These are phyloP conservation scores for Avena atlantica DNA, from an alignment of 176 grass and related monocot species.

Conservation along the genomic window DNA sequence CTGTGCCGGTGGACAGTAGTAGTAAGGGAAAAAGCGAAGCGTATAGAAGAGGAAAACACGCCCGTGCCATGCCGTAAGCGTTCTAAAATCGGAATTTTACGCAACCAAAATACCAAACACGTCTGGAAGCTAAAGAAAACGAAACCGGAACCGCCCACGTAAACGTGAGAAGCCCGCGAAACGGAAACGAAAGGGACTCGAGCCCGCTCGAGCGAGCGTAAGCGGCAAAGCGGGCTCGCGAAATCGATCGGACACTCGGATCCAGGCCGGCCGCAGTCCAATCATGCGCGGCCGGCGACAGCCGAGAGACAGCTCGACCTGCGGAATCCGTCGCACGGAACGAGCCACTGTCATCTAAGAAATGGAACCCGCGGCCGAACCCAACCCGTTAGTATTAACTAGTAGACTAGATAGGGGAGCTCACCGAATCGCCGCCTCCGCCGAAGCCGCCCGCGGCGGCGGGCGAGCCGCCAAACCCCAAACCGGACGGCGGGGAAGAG, in stretches of 20 bases:
- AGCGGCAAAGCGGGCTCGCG: no score
- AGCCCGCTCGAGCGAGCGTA: not conserved
- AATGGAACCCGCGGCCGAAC: not conserved
- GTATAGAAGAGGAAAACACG: conserved; percentile 5
- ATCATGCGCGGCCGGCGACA: not conserved
- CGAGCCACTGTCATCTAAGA: not conserved
- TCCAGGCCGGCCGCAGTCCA: not conserved
- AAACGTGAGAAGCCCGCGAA: conserved; percentile 47
- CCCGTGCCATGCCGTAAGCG: not conserved
- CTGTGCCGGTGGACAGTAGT: not conserved
- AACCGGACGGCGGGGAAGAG: not conserved
- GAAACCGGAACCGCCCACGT: conserved; percentile 10
- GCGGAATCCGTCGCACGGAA: not conserved
- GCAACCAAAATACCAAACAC: conserved; percentile 39
- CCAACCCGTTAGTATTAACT: no score
- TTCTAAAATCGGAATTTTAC: not conserved
- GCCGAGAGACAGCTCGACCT: not conserved
- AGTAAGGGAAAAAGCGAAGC: conserved; percentile 2
- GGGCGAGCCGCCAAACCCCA: not conserved
- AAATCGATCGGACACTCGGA: no score
- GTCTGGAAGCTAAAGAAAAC: not conserved
- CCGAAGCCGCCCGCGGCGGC: not conserved
- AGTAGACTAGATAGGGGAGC: not conserved
- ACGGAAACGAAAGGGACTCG: conserved; percentile 9
- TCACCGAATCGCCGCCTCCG: conserved; percentile 45